Evolutionary conservation across 108 stramenopile genomes (phyloP), one percentile per base, ranked within the genome.

Genomic region (Nitzschia sp.): DNA sequence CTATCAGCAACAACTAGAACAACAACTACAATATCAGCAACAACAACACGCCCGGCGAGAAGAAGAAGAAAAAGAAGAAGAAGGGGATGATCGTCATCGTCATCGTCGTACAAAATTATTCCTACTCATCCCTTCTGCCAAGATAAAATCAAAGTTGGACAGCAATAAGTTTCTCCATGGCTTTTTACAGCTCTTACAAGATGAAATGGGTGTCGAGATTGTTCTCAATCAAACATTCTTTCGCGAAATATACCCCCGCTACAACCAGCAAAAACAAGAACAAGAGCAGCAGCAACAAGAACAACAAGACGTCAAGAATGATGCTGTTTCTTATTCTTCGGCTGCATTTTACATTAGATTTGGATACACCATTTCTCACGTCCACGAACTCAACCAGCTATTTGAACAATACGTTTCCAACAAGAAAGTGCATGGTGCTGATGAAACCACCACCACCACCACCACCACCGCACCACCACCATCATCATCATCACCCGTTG

Each of bases 121-220:
- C n/a, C 45, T 30, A 26, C 25, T 16, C 25, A 11, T 58, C 19
- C n/a, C 44, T 0, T 47, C 58, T 6, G 2, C 15, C 44, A 48
- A 57, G 0, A 22, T 60, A 11, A 23, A 46, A 4, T 5, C 22
- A 19, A 36, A 60, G 33, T 54, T 75, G 11, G 9, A 52, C 21
- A 0, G 41, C 0, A 80, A 72, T 34, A 34, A 55, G 17, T 81
- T 81, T 63, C 32, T 76, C 5, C 50, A 30, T 0, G 75, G 75
- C 11, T 68, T 76, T 30, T 30, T 76, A 19, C 23, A 56, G 27
- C 32, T 61, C 4, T 19, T 80, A 25, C 45, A 32, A 54, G 27
- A 33, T 22, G 38, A 69, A 26, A 36, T 61, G 32, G 33, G 32
- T 16, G 58, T 66, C 6, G 25, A 50, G 19, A 32, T 71, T n/a